These are phyloP conservation scores for Voacanga thouarsii DNA, from an alignment of 257 asterid genomes.

Conservation along the genomic window DNA sequence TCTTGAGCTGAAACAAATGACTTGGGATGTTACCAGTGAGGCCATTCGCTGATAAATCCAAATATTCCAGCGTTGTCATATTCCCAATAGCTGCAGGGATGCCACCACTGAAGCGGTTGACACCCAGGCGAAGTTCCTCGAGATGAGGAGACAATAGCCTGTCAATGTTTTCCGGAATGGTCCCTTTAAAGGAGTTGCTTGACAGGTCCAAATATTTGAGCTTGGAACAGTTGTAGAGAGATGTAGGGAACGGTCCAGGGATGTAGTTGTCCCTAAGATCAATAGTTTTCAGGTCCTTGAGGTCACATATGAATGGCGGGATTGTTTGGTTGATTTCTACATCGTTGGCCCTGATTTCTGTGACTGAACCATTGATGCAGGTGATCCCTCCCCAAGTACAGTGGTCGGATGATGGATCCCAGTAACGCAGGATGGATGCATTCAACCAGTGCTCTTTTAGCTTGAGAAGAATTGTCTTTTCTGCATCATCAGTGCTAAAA, in stretches of 20 bases:
- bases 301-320: slow-evolving; percentile 18
- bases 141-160: slow-evolving; percentile 38
- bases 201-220: slow-evolving; percentile 48
- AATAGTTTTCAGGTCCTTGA: slow-evolving; percentile 14
- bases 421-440: slow-evolving; percentile 47
- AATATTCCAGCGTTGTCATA: slow-evolving; percentile 43
- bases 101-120: slow-evolving; percentile 50
- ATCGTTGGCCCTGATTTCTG: not conserved
- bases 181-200: slow-evolving; percentile 40
- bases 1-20: no score
- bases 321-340: slow-evolving; percentile 1
- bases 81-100: slow-evolving; percentile 56
- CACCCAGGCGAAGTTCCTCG: slow-evolving; percentile 28
- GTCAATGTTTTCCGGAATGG: slow-evolving; percentile 43
- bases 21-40: slow-evolving; percentile 38
- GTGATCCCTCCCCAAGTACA: slow-evolving; percentile 73
- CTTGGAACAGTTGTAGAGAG: slow-evolving; percentile 20
- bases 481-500: slow-evolving; percentile 21
- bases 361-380: slow-evolving; percentile 47
- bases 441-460: slow-evolving; percentile 51
- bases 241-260: slow-evolving; percentile 14
- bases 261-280: not conserved
- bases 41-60: slow-evolving; percentile 49
- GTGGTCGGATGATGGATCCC: slow-evolving; percentile 50
- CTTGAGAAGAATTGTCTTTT: slow-evolving; percentile 44